Percentiles rank a stretch among this genome's conserved stretches.
phyloP scores from a whole-genome alignment of 1,139 yeast genomes.

The Debaryomyces coudertii region DNA sequence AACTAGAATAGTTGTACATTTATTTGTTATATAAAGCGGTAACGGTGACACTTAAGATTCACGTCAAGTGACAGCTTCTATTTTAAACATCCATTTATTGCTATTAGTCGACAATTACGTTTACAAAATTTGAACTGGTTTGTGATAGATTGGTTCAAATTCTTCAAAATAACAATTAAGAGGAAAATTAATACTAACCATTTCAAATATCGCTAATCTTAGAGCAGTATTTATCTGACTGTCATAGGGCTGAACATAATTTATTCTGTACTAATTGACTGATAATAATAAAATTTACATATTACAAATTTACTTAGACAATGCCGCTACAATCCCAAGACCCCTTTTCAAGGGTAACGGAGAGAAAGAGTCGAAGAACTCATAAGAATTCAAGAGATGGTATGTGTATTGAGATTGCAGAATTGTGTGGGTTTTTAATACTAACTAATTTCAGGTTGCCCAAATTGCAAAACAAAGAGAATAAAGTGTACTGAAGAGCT shows the following conservation, averaged over 20 bases:
- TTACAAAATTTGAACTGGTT: too few species aligned
- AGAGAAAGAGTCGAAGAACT: conserved; percentile 45
- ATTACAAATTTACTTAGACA: background rate
- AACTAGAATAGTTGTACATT: background rate
- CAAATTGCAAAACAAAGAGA: conserved; percentile 48
- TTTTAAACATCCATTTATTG: too few species aligned
- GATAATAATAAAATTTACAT: background rate
- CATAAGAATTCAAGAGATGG: conserved; percentile 52
- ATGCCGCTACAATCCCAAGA: conserved; percentile 4
- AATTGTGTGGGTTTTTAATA: background rate
- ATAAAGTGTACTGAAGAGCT: conserved; percentile 50
- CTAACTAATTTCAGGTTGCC: conserved; percentile 33
- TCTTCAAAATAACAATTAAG: background rate
- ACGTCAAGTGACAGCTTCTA: too few species aligned
- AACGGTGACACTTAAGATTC: too few species aligned
- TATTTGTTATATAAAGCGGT: too few species aligned
- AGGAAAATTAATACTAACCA: background rate
- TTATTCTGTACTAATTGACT: background rate
- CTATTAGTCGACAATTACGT: too few species aligned
- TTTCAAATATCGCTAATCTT: background rate
- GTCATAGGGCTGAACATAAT: background rate
- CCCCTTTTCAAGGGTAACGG: conserved; percentile 13
- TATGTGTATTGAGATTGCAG: conserved; percentile 15
- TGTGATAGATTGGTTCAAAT: background rate
- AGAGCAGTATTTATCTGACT: background rate